Evolutionary conservation across 768 basidiomycete species (phyloP), one percentile per base, ranked within the genome.

Genomic region (Pleurotus platypus): DNA sequence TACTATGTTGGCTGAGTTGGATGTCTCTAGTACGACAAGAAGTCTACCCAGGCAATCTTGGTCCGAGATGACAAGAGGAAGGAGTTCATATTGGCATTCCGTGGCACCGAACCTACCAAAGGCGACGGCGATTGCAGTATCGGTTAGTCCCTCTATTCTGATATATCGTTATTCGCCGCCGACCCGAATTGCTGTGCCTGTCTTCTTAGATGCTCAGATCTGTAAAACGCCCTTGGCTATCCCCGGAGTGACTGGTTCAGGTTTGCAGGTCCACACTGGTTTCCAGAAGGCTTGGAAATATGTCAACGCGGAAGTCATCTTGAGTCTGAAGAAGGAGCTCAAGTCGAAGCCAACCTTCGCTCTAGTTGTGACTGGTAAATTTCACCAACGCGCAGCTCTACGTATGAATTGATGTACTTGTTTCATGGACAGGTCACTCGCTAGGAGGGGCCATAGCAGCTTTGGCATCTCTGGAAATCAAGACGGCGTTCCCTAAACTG

Each of bases 321-420:
- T 12, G n/a, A 37, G 27, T 12, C 20, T 51, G 49, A 30, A 11
- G 24, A 26, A 26, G 24, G 49, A 51, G 22, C 16, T 51, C 16
- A 51, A 51, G 27, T 51, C 49, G 49, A 51, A 51, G 49, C 30
- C 49, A 13, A 35, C 49, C 26, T 51, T 26, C 49, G 15, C 49
- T 26, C 22, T 51, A 0, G 49, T 51, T 7, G 30, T 51, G 13
- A 51, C 49, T 15, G 49, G 49, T 51, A 7, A 49, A 9, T 30
- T 35, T 35, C 9, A 11, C 30, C 30, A 3, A 11, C 30, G 15
- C 30, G n/a, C 6, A 15, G 6, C 13, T 38, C 4, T 35, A 26
- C 30, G 24, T 50, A 11, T 16, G 4, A n/a, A 9, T 8, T 26
- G 22, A 20, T n/a, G 47, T 15, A 13, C n/a, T 13, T 45, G 3